Evolutionary conservation across 495 filamentous ascomycete species (phyloP), one percentile per base, ranked within the genome.

Genomic region (Aeminium ludgeri): DNA sequence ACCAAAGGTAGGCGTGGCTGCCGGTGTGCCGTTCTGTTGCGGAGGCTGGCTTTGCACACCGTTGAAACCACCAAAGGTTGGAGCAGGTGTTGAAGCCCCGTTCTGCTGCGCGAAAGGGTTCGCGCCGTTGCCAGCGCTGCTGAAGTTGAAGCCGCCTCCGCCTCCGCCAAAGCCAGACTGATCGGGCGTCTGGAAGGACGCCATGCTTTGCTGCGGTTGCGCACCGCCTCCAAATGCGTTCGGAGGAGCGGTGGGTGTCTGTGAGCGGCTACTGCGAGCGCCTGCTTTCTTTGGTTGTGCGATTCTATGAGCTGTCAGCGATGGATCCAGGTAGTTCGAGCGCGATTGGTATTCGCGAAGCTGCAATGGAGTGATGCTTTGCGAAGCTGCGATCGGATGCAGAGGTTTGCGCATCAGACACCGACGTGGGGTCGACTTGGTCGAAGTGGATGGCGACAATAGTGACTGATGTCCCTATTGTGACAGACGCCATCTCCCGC

Each of bases 141-240:
- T 39, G 48, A 50, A 50, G 43, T 38, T 46, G 48, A 50, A 50
- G 38, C 30, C 33, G 20, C 30, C 43, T 31, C 42, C 20, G 36
- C 37, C 28, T 40, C 43, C 19, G 34, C n/a, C 18, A 28, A 13
- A 25, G 2, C 13, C 36, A 16, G 10, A 3, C 23, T 38, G 36
- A 3, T 13, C 29, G 7, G 38, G 38, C 15, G 43, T 23, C 31
- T 45, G 43, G 34, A 50, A 50, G 31, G 48, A 17, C 16, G 46
- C 43, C 34, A 46, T 34, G 48, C 16, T 45, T 41, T 19, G 42
- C n/a, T 17, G 18, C 15, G 19, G 33, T 16, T 13, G 29, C 2
- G 20, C 17, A 13, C 7, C 11, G 15, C 10, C 18, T 18, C 20
- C 38, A 25, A 40, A 40, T 19, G 36, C 18, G 19, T 38, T 38